Evolutionary conservation across 2,329 filamentous ascomycete genomes (phyloP).

Genomic region (Colletotrichum phormii): DNA sequence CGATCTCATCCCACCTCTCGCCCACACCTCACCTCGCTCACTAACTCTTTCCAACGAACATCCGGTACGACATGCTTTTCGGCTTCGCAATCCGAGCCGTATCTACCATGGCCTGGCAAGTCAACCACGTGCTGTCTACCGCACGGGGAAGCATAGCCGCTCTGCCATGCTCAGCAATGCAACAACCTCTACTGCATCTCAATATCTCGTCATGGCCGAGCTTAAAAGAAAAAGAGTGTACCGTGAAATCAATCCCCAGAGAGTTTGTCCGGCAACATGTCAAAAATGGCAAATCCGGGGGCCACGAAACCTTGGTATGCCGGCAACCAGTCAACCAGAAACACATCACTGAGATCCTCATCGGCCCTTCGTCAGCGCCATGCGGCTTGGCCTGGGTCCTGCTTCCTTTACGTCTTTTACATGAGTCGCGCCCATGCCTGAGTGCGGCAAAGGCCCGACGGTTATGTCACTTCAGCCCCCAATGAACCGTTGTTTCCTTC

Average conservation of each 20-base stretch:
- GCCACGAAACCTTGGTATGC: neutral
- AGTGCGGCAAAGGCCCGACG: conserved; percentile 3
- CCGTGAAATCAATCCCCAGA: neutral
- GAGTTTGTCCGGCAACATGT: neutral
- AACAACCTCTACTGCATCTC: neutral
- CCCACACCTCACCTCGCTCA: conserved; percentile 5
- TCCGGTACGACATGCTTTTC: conserved; percentile 7
- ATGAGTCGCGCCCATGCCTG: conserved; percentile 27
- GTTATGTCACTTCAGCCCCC: conserved; percentile 30
- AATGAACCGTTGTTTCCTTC: conserved; percentile 10
- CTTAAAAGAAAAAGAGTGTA: neutral
- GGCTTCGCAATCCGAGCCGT: neutral
- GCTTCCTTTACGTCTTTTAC: conserved; percentile 1
- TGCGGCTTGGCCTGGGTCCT: conserved; percentile 5
- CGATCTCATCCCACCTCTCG: conserved; percentile 26
- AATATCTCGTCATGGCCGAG: conserved; percentile 16
- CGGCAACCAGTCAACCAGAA: neutral
- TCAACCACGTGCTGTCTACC: neutral
- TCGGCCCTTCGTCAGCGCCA: conserved; percentile 1
- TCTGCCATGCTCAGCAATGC: neutral
- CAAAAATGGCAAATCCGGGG: neutral
- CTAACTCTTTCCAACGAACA: neutral
- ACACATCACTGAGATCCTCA: neutral
- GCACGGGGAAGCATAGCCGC: too few species aligned
- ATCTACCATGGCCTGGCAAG: neutral